phyloP scores from a whole-genome alignment of 2,329 filamentous ascomycete species.

The Chrysoporthe puriensis region DNA sequence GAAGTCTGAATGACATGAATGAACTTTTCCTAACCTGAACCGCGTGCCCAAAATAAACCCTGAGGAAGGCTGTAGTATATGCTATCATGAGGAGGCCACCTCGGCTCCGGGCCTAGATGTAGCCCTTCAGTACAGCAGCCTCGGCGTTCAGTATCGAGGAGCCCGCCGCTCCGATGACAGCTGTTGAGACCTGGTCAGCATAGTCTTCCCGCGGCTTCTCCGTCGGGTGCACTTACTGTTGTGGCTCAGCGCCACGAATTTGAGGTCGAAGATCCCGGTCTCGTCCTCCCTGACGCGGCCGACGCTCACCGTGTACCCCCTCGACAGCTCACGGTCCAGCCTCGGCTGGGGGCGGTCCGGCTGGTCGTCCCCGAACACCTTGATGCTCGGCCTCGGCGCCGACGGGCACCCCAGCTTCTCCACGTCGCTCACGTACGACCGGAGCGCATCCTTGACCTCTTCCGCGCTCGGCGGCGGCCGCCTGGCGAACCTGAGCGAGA shows the following conservation, averaged over 20 bases:
- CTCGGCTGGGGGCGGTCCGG: slow-evolving; percentile 88
- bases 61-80: not conserved
- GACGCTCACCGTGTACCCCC: slow-evolving; percentile 89
- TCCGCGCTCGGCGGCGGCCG: slow-evolving; percentile 75
- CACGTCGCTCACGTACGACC: slow-evolving; percentile 80
- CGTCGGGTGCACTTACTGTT: slow-evolving; percentile 53
- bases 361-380: slow-evolving; percentile 76
- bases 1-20: not conserved
- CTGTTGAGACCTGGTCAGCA: slow-evolving; percentile 42
- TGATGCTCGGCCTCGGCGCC: slow-evolving; percentile 79
- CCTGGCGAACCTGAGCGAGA: slow-evolving; percentile 80
- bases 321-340: slow-evolving; percentile 81
- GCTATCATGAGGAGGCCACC: not conserved
- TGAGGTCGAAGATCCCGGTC: slow-evolving; percentile 88
- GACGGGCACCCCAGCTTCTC: slow-evolving; percentile 84
- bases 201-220: slow-evolving; percentile 8
- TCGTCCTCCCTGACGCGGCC: slow-evolving; percentile 85
- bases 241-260: slow-evolving; percentile 92
- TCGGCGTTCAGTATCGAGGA: slow-evolving; percentile 95
- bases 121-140: slow-evolving; percentile 87
- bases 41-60: not conserved
- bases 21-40: slow-evolving; percentile 5
- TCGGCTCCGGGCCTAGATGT: slow-evolving; percentile 53
- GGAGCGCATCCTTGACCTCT: slow-evolving; percentile 77
- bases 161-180: slow-evolving; percentile 94